These are phyloP conservation scores for Melanogaster broomeanus DNA, from an alignment of 768 basidiomycete species.

Conservation along the genomic window DNA sequence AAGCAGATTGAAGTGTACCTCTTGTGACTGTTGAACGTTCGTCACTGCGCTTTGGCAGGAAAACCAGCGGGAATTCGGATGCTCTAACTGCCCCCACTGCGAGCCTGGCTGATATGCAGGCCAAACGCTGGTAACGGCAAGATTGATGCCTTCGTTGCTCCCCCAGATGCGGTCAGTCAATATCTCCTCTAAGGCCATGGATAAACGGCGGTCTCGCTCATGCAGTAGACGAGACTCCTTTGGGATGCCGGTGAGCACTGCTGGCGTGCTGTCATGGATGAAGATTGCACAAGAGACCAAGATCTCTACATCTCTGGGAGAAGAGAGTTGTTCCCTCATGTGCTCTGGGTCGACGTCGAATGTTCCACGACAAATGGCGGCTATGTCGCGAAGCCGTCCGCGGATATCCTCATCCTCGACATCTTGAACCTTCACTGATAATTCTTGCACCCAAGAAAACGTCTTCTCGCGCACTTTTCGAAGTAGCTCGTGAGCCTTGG, in stretches of 20 bases:
- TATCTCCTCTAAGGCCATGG: constrained; percentile 25
- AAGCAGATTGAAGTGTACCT: constrained; percentile 43
- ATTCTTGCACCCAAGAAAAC: constrained; percentile 39
- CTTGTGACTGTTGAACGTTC: constrained; percentile 17
- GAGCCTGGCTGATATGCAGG: constrained; percentile 24
- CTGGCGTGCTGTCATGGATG: constrained; percentile 33
- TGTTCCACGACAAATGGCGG: constrained; percentile 26
- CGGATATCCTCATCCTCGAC: constrained; percentile 1
- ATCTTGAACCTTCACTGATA: constrained; percentile 20
- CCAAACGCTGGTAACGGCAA: constrained; percentile 34
- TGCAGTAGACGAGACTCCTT: constrained; percentile 23
- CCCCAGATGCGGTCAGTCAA: constrained; percentile 15
- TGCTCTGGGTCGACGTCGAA: constrained; percentile 22
- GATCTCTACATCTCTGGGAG: constrained; percentile 24
- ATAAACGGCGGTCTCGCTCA: constrained; percentile 34
- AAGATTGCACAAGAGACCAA: constrained; percentile 35
- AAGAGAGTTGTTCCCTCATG: constrained; percentile 15
- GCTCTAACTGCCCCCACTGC: constrained; percentile 21
- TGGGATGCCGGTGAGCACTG: background rate
- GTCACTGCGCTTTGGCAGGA: constrained; percentile 18
- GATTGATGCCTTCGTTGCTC: constrained; percentile 26
- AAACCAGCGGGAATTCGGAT: constrained; percentile 32
- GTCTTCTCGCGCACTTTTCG: constrained; percentile 30
- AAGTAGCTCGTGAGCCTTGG: constrained; percentile 27
- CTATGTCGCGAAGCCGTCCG: constrained; percentile 16